Base-by-base conservation (phyloP, 140 eudicot species). In the Bidens hawaiensis region DNA sequence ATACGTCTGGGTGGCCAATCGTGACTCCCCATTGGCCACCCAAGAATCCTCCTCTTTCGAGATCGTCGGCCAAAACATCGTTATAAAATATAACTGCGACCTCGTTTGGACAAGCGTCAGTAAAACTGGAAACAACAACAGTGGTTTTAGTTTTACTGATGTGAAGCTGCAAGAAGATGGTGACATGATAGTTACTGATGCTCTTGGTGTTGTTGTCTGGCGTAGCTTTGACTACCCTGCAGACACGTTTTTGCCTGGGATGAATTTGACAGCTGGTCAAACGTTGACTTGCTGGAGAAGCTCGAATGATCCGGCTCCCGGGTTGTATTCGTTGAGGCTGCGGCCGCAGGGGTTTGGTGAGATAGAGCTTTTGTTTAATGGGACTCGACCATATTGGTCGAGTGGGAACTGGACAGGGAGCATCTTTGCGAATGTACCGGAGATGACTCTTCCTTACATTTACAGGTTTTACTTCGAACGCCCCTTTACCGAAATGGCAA, bases 241-340 rank as follows among this genome's bases (percentile, higher is more conserved):
- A 3, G 95, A 90, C 68, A 90, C 97, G 66, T 90, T 87, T 85
- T 70, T 90, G 4, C 95, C 97, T 31, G 97, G 97, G 45, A 86
- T 90, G 95, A 90, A 90, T 69, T 60, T 90, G 73, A 81, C 94
- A 12, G 71, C 77, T 1, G 75, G 70, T 13, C 67, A 57, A 53
- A 61, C 62, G 55, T 80, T 90, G 60, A 83, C 84, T 36, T 79
- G 82, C 56, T 90, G 97, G 97, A 79, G 48, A 62, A 83, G 84
- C 52, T 53, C 72, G 3, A 68, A 62, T 43, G 86, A 90, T 80
- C 97, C 97, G 26, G 65, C 85, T n/a, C 82, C 83, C 18, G 97
- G 97, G 16, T 75, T 48, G 83, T 89, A 83, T 66, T 81, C 85
- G 8, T 80, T 89, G 67, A 76, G 93, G 83, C 33, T 89, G 59